Evolutionary conservation across 2,329 filamentous ascomycete species (phyloP), one percentile per base, ranked within the genome.

Genomic region (Hymenoscyphus repandus): DNA sequence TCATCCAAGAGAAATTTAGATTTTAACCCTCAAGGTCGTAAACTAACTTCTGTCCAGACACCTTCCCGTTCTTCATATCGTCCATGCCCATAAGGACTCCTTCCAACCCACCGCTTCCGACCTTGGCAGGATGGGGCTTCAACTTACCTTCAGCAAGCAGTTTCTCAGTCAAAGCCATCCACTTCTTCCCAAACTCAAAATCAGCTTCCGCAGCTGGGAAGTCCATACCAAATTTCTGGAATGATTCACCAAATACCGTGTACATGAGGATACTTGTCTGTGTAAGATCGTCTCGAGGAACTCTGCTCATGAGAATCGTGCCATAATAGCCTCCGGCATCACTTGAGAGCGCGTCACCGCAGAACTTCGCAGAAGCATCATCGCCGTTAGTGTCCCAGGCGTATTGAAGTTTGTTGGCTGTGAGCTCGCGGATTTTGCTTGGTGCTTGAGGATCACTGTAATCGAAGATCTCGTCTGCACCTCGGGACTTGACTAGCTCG

Each of bases 351-450:
- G 52, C 52, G 1, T 53, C 46, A 1, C 30, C 50, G 15, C 50
- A 57, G 41, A 57, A 42, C 31, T 43, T 47, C 2, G 40, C 42
- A n/a, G 45, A 43, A 30, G 33, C 27, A 9, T 32, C 22, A 17
- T 41, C 6, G 22, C 65, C 60, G 48, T 77, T 73, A 50, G 69
- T 73, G 60, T 79, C 75, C 41, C 74, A 70, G 5, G 64, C 73
- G 17, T 72, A 62, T n/a, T 63, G 63, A 3, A 79, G 66, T 18
- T 65, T 64, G 60, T 74, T 68, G 6, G 69, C 62, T 3, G 74
- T 75, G 37, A 67, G 63, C 27, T 66, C 62, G 13, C 68, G 66
- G 60, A 79, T 77, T 50, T 75, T 68, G 27, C 64, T 63, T 1
- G 66, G 70, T 11, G 65, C 66, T 30, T 68, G 64, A 0, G 70